Percentiles rank a stretch among this genome's conserved stretches.
Conservation (phyloP, 768 basidiomycete genomes). For the Tephrocybe sp. region DNA sequence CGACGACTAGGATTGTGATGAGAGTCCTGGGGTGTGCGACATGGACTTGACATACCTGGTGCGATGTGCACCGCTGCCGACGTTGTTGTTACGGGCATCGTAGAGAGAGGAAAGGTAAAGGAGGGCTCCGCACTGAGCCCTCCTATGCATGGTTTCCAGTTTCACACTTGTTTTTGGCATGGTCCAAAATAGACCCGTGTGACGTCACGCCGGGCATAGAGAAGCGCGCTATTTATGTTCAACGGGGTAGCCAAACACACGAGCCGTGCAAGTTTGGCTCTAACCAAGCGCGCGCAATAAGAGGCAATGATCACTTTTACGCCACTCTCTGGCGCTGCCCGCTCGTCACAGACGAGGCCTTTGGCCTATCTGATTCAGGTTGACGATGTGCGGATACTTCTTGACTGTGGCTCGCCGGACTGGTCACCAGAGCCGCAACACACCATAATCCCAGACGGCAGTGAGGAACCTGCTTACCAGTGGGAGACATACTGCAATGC, state of each 20-base stretch:
- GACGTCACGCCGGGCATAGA: slow-evolving; percentile 24
- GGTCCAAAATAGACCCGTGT: slow-evolving; percentile 8
- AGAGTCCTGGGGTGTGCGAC: neutral
- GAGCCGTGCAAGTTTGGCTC: neutral
- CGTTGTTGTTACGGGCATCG: slow-evolving; percentile 53
- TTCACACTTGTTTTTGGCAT: slow-evolving; percentile 3
- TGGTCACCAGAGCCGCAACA: slow-evolving; percentile 65
- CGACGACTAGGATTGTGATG: slow-evolving; percentile 37
- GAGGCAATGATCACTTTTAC: slow-evolving; percentile 89
- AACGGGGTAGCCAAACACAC: slow-evolving; percentile 17
- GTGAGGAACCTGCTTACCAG: slow-evolving; percentile 32
- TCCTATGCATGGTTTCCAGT: slow-evolving; percentile 1
- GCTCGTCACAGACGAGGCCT: slow-evolving; percentile 60
- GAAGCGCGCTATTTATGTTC: slow-evolving; percentile 18
- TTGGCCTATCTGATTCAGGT: slow-evolving; percentile 88
- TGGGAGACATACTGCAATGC: slow-evolving; percentile 70
- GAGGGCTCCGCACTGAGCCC: neutral
- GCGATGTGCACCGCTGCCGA: slow-evolving; percentile 57
- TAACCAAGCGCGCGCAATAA: slow-evolving; percentile 5
- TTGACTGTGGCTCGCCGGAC: slow-evolving; percentile 94
- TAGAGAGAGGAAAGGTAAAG: slow-evolving; percentile 8
- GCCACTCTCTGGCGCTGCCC: slow-evolving; percentile 83
- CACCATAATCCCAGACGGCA: slow-evolving; percentile 28
- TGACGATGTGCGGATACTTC: slow-evolving; percentile 89
- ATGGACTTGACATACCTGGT: slow-evolving; percentile 36